phyloP scores from a whole-genome alignment of 2,329 filamentous ascomycete genomes.

The Paraphoma sp. region DNA sequence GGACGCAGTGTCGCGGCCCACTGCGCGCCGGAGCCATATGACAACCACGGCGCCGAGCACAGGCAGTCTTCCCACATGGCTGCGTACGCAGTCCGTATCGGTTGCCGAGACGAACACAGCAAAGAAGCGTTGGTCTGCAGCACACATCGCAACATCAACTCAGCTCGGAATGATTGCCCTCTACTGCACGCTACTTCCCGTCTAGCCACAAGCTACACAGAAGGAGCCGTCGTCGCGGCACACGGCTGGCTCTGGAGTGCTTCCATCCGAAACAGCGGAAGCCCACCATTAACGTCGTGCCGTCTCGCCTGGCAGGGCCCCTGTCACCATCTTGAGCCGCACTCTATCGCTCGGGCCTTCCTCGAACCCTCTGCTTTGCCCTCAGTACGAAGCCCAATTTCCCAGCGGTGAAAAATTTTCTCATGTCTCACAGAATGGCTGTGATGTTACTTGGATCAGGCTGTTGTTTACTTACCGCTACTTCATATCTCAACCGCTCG shows the following conservation, averaged over 20 bases:
- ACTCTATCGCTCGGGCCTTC: constrained; percentile 42
- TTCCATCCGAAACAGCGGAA: constrained; percentile 33
- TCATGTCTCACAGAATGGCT: constrained; percentile 41
- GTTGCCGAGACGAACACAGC: constrained; percentile 20
- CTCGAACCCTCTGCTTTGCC: constrained; percentile 24
- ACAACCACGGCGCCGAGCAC: constrained; percentile 17
- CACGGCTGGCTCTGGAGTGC: constrained; percentile 23
- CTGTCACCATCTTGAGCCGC: constrained; percentile 43
- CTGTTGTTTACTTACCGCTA: constrained; percentile 45
- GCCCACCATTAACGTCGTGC: constrained; percentile 40
- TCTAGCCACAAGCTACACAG: constrained; percentile 26
- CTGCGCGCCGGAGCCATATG: constrained; percentile 20
- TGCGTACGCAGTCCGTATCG: constrained; percentile 26
- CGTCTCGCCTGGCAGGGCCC: constrained; percentile 31
- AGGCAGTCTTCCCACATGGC: constrained; percentile 24
- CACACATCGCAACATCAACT: constrained; percentile 8
- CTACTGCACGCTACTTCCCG: constrained; percentile 8
- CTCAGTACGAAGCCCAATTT: constrained; percentile 41
- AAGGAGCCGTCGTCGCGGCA: constrained; percentile 35
- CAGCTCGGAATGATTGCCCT: constrained; percentile 23
- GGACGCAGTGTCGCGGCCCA: constrained; percentile 28
- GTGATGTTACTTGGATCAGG: constrained; percentile 29
- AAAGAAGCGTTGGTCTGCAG: constrained; percentile 10
- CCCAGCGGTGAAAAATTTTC: constrained; percentile 43
- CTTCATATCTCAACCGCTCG: constrained; percentile 24